A percentile compares a stretch with the other conserved stretches of the same genome.
Evolutionary conservation across 192 early-diverging fungal genomes (phyloP).

Genomic region (Lobosporangium transversale): DNA sequence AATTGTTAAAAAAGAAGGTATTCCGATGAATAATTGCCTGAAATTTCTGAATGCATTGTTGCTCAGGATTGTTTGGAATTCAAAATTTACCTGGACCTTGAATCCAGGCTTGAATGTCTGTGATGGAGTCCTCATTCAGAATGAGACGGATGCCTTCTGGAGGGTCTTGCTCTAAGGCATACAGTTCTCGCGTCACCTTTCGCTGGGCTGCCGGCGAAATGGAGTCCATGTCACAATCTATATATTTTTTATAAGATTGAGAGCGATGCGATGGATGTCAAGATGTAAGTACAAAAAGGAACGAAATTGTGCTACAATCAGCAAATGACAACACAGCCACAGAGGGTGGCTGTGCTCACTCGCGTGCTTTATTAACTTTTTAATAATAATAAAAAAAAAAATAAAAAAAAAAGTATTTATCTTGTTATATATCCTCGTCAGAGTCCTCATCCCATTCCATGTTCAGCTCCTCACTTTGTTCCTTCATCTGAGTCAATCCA

Average conservation of each 20-base stretch:
- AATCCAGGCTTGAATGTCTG: constrained; percentile 89
- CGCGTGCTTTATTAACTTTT: too few species aligned
- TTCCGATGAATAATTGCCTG: too few species aligned
- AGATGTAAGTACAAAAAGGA: background rate
- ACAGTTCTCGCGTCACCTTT: constrained; percentile 67
- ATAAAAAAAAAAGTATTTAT: background rate
- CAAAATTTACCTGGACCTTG: constrained; percentile 79
- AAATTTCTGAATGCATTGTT: too few species aligned
- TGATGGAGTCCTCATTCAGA: constrained; percentile 73
- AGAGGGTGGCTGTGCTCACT: too few species aligned
- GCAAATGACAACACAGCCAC: background rate
- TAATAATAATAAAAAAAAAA: too few species aligned
- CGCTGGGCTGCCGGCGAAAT: constrained; percentile 61
- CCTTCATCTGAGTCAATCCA: constrained; percentile 82
- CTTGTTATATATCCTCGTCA: constrained; percentile 50
- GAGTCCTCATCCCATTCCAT: constrained; percentile 81
- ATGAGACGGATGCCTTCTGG: constrained; percentile 88
- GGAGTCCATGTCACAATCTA: constrained; percentile 32
- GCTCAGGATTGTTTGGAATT: too few species aligned
- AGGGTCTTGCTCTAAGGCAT: constrained; percentile 62
- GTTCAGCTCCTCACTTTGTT: constrained; percentile 81
- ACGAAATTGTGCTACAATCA: background rate
- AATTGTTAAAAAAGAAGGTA: too few species aligned
- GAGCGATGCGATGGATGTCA: background rate
- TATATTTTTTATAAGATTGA: background rate